Conservation (phyloP, 495 filamentous ascomycete genomes). For the Podospora bellae-mahoneyi region DNA sequence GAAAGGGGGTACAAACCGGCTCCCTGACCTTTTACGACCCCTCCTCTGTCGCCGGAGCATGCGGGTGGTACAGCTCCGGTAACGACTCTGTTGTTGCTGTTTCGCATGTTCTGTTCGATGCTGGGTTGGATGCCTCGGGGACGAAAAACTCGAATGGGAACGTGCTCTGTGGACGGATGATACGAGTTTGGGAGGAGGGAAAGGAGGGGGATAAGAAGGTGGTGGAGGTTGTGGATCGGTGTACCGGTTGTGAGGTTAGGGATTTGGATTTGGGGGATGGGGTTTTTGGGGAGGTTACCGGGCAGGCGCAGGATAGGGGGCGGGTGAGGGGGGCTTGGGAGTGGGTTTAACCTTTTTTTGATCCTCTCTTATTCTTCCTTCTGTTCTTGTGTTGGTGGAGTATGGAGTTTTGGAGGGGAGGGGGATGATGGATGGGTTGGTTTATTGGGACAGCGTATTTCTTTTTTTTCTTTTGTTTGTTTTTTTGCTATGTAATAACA, state of each 20-base stretch:
- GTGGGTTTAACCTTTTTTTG: constrained; percentile 47
- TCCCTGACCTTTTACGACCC: constrained; percentile 1
- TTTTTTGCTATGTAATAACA: not conserved
- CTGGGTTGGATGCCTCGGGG: not conserved
- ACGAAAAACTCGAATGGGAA: constrained; percentile 61
- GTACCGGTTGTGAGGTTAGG: constrained; percentile 57
- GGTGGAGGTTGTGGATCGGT: constrained; percentile 72
- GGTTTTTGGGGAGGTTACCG: constrained; percentile 54
- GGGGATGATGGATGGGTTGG: not conserved
- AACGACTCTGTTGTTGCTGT: not conserved
- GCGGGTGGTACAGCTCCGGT: not conserved
- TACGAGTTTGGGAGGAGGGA: constrained; percentile 55
- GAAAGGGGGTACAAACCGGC: not conserved
- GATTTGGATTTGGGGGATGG: constrained; percentile 65
- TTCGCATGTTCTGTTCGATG: not conserved
- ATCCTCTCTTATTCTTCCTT: too few species aligned
- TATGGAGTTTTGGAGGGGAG: not conserved
- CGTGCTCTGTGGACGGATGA: constrained; percentile 63
- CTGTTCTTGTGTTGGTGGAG: not conserved
- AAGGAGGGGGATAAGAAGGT: constrained; percentile 47
- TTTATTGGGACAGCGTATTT: not conserved
- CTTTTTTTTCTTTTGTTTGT: not conserved
- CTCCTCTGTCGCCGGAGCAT: not conserved
- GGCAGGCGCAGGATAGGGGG: constrained; percentile 45
- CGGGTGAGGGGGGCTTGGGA: constrained; percentile 63